These are phyloP conservation scores for Phyllosticta citriasiana DNA, from an alignment of 2,329 filamentous ascomycete species.

Conservation along the genomic window DNA sequence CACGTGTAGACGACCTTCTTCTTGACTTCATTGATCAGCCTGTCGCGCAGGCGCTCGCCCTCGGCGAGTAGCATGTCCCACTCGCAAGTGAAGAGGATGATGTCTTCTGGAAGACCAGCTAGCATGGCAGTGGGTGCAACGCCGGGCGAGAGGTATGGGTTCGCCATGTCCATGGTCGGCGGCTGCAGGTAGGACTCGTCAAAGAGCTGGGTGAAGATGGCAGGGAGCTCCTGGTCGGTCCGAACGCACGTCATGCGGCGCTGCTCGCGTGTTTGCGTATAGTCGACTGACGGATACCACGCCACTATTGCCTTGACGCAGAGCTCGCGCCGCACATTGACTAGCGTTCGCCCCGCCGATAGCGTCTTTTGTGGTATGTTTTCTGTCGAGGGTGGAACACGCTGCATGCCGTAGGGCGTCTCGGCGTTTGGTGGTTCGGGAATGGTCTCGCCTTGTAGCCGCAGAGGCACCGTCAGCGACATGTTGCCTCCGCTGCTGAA, in stretches of 20 bases:
- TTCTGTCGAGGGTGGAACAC: constrained; percentile 2
- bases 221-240: constrained; percentile 42
- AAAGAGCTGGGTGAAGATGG: constrained; percentile 42
- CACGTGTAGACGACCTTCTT: constrained; percentile 51
- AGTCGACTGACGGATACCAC: constrained; percentile 55
- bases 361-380: constrained; percentile 8
- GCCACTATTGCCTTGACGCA: constrained; percentile 47
- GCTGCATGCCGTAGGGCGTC: constrained; percentile 7
- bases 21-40: constrained; percentile 41
- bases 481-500: constrained; percentile 57
- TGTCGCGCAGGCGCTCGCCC: constrained; percentile 50
- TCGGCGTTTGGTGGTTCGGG: constrained; percentile 17
- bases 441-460: constrained; percentile 40
- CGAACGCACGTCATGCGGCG: constrained; percentile 46
- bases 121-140: constrained; percentile 46
- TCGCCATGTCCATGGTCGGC: constrained; percentile 39
- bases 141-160: constrained; percentile 50
- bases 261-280: constrained; percentile 48
- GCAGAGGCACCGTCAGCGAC: constrained; percentile 50
- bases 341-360: constrained; percentile 4
- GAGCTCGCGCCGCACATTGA: constrained; percentile 23
- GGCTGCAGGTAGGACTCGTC: constrained; percentile 42
- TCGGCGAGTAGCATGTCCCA: constrained; percentile 59
- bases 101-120: constrained; percentile 45
- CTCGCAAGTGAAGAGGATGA: constrained; percentile 54